Evolutionary conservation across 768 basidiomycete genomes (phyloP).

Genomic region (Rhodotorula paludigena): DNA sequence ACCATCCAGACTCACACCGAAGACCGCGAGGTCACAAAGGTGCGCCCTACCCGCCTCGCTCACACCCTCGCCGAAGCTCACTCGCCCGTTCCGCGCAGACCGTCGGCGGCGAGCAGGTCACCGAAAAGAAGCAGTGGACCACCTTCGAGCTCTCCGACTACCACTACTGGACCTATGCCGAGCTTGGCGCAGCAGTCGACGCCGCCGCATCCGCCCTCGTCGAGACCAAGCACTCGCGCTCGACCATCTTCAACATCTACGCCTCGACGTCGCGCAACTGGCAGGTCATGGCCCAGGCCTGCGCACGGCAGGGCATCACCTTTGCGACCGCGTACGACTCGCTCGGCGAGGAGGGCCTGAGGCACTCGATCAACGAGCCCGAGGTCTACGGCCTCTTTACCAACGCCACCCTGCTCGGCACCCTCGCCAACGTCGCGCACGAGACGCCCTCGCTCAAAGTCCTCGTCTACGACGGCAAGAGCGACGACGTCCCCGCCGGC

Average conservation of each 20-base stretch:
- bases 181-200: constrained; percentile 62
- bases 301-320: constrained; percentile 66
- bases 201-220: constrained; percentile 61
- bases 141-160: constrained; percentile 88
- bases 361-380: constrained; percentile 81
- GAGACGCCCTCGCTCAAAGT: constrained; percentile 69
- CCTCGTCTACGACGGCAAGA: constrained; percentile 77
- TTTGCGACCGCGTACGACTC: constrained; percentile 97
- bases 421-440: constrained; percentile 64
- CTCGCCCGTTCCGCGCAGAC: constrained; percentile 28
- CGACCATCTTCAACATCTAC: constrained; percentile 85
- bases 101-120: constrained; percentile 73
- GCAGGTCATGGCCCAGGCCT: constrained; percentile 75
- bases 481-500: constrained; percentile 36
- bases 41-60: constrained; percentile 47
- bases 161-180: constrained; percentile 69
- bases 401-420: constrained; percentile 80
- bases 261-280: constrained; percentile 71
- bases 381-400: constrained; percentile 80
- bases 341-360: constrained; percentile 60
- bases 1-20: constrained; percentile 67
- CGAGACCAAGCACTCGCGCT: constrained; percentile 58
- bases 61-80: neutral
- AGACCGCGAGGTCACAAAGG: constrained; percentile 70
- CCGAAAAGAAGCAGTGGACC: constrained; percentile 90